Conservation (phyloP, 225 moss, liverwort and hornwort genomes). For the Thuidium tamariscinum region DNA sequence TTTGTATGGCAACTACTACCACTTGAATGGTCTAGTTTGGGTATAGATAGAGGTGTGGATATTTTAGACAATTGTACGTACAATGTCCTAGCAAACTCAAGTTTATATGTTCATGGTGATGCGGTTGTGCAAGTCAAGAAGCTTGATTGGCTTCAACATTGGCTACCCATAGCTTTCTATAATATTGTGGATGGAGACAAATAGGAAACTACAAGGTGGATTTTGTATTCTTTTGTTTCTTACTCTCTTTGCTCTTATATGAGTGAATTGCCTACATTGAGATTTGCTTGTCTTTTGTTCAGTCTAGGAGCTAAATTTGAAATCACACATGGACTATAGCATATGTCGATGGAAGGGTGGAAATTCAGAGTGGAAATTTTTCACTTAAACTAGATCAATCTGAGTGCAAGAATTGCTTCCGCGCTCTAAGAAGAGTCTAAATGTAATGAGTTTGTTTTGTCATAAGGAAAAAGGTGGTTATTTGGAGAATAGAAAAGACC, state of each 20-base stretch:
- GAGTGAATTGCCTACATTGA: background rate
- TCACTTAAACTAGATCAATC: background rate
- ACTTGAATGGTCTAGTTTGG: background rate
- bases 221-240: background rate
- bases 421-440: background rate
- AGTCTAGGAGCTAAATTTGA: background rate
- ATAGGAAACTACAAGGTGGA: conserved; percentile 1
- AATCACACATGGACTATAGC: background rate
- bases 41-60: conserved; percentile 46
- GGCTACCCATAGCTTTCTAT: conserved; percentile 35
- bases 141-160: conserved; percentile 60
- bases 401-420: background rate
- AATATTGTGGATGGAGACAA: background rate
- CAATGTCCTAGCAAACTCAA: conserved; percentile 42
- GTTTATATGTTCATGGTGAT: conserved; percentile 32
- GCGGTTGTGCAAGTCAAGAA: conserved; percentile 51
- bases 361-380: background rate
- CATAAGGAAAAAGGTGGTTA: conserved; percentile 24
- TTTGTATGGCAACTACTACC: background rate
- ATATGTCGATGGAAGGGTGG: background rate
- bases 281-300: background rate
- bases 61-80: conserved; percentile 67
- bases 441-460: background rate
- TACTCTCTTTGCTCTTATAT: background rate
- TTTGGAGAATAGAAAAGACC: conserved; percentile 40